These are phyloP conservation scores for Colletotrichum filicis DNA, from an alignment of 2,329 filamentous ascomycete species.

Conservation along the genomic window DNA sequence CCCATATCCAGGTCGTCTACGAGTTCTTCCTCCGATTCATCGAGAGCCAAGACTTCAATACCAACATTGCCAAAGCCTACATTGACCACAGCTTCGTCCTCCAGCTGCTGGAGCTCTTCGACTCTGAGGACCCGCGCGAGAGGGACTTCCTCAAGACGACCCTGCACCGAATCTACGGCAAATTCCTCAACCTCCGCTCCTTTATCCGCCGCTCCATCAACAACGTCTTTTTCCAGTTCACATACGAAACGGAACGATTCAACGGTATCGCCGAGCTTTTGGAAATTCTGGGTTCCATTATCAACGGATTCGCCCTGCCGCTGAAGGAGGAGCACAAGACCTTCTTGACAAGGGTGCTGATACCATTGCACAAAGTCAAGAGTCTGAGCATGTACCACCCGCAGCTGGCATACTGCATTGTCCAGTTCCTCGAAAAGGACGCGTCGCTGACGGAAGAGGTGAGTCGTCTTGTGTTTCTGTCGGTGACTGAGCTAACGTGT, in stretches of 20 bases:
- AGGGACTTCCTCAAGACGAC: constrained; percentile 98
- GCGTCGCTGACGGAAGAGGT: constrained; percentile 97
- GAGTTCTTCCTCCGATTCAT: constrained; percentile 99
- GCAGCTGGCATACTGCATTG: constrained; percentile 97
- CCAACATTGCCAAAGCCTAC: constrained; percentile 98
- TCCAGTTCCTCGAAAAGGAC: constrained; percentile 98
- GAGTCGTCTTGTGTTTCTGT: constrained; percentile 45
- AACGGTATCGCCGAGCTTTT: constrained; percentile 97
- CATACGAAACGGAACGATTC: constrained; percentile 98
- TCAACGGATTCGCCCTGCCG: constrained; percentile 96
- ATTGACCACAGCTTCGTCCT: constrained; percentile 99
- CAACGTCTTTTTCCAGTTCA: constrained; percentile 99
- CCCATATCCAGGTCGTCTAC: constrained; percentile 98
- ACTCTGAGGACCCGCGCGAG: constrained; percentile 96
- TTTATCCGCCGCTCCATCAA: constrained; percentile 99
- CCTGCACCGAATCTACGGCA: constrained; percentile 96
- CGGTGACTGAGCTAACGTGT: constrained; percentile 13
- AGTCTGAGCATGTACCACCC: constrained; percentile 99
- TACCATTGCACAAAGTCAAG: constrained; percentile 98
- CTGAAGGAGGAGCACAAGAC: constrained; percentile 99
- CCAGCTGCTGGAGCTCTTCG: constrained; percentile 95
- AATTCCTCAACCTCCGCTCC: constrained; percentile 96
- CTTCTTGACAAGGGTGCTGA: constrained; percentile 91
- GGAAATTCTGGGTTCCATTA: constrained; percentile 97
- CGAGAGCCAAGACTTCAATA: constrained; percentile 99